Conservation (phyloP, 768 basidiomycete genomes). For the Boletus insuetus region DNA sequence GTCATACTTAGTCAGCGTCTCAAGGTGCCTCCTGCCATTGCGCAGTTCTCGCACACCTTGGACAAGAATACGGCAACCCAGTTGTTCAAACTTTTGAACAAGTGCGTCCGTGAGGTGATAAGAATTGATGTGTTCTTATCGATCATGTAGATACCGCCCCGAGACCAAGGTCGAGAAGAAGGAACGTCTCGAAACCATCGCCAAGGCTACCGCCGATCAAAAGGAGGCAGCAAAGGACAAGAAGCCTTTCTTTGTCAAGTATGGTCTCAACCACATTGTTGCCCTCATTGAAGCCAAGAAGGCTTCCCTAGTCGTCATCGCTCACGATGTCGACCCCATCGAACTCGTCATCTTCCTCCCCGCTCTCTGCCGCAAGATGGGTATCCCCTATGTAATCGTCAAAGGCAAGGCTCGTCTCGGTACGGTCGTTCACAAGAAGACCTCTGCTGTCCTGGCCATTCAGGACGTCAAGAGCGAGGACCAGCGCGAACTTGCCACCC, state of each 20-base stretch:
- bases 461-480: conserved; percentile 97
- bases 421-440: conserved; percentile 98
- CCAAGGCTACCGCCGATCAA: conserved; percentile 75
- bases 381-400: conserved; percentile 96
- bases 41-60: conserved; percentile 95
- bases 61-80: conserved; percentile 99
- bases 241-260: conserved; percentile 95
- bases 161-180: conserved; percentile 98
- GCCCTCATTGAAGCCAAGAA: conserved; percentile 98
- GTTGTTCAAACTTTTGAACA: conserved; percentile 97
- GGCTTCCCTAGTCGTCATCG: conserved; percentile 92
- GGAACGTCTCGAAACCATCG: conserved; percentile 77
- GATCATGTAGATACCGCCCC: conserved; percentile 58
- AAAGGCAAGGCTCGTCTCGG: conserved; percentile 98
- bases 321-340: conserved; percentile 98
- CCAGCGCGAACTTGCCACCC: conserved; percentile 86
- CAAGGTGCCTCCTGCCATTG: conserved; percentile 97
- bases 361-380: conserved; percentile 99
- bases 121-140: neutral
- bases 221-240: conserved; percentile 79
- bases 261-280: conserved; percentile 95
- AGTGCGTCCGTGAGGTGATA: conserved; percentile 39
- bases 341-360: conserved; percentile 99
- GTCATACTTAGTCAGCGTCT: conserved; percentile 96
- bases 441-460: conserved; percentile 84